phyloP scores from a whole-genome alignment of 768 basidiomycete species.

The Austroboletus eburneus region DNA sequence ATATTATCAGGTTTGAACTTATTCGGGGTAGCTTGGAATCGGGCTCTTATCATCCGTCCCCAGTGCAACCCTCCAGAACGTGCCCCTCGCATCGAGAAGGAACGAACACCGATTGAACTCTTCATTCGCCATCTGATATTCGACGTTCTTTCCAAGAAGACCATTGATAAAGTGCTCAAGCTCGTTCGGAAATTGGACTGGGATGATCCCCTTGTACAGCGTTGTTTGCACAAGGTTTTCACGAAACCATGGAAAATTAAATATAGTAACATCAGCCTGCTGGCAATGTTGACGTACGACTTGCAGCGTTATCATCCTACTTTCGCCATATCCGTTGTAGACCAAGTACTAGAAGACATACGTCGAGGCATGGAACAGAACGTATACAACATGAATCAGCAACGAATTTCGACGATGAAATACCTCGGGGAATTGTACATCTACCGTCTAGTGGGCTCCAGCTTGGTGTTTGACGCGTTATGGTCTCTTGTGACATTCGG shows the following conservation, averaged over 20 bases:
- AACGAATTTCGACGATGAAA: constrained; percentile 86
- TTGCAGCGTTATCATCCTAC: constrained; percentile 89
- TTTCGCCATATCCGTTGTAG: constrained; percentile 84
- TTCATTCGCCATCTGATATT: constrained; percentile 95
- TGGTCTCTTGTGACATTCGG: constrained; percentile 96
- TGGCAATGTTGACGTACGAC: constrained; percentile 95
- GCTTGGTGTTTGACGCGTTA: constrained; percentile 87
- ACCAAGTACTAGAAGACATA: constrained; percentile 93
- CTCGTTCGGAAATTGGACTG: constrained; percentile 92
- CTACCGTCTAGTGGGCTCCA: constrained; percentile 85
- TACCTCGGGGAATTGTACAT: constrained; percentile 98
- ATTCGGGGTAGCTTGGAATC: neutral
- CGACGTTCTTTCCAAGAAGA: constrained; percentile 88
- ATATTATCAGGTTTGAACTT: constrained; percentile 77
- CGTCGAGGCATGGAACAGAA: constrained; percentile 91
- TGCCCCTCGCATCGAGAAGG: constrained; percentile 77
- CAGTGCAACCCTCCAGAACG: constrained; percentile 98
- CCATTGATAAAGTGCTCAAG: constrained; percentile 94
- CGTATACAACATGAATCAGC: constrained; percentile 91
- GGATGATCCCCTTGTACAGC: constrained; percentile 66
- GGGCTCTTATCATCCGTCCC: constrained; percentile 6
- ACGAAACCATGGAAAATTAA: constrained; percentile 99
- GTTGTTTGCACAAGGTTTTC: constrained; percentile 80
- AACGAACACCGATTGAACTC: constrained; percentile 81
- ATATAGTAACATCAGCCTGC: constrained; percentile 79